phyloP scores from a whole-genome alignment of 1,139 yeast genomes.

The Taphrina wiesneri region DNA sequence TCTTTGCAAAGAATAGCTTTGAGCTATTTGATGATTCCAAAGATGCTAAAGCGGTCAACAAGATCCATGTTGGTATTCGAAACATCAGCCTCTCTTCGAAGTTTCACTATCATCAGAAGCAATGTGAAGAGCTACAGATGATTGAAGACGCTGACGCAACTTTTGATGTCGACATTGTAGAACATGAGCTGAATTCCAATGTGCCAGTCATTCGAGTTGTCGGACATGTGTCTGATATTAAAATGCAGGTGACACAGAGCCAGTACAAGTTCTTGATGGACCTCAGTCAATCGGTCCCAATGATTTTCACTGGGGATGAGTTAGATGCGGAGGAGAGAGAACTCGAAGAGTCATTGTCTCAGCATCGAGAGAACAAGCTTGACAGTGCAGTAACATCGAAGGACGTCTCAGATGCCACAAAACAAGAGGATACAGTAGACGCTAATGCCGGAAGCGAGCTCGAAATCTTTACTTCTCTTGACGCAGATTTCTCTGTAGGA shows the following conservation, averaged over 20 bases:
- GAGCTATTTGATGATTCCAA: conserved; percentile 42
- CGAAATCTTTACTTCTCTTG: conserved; percentile 47
- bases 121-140: conserved; percentile 61
- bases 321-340: conserved; percentile 53
- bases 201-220: conserved; percentile 57
- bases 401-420: not conserved
- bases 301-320: conserved; percentile 51
- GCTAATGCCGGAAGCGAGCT: conserved; percentile 32
- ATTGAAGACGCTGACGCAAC: conserved; percentile 68
- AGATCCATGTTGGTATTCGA: conserved; percentile 66
- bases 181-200: conserved; percentile 47
- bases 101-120: conserved; percentile 54
- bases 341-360: conserved; percentile 20
- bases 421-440: not conserved
- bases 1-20: conserved; percentile 69
- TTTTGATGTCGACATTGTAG: conserved; percentile 62
- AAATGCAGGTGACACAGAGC: conserved; percentile 69
- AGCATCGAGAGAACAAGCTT: not conserved
- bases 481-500: conserved; percentile 61
- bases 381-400: not conserved
- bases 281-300: conserved; percentile 59
- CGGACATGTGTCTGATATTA: conserved; percentile 68
- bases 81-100: conserved; percentile 66
- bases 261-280: conserved; percentile 65
- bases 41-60: conserved; percentile 49